These are phyloP conservation scores for Phytophthora pini DNA, from an alignment of 352 stramenopile species.

Conservation along the genomic window DNA sequence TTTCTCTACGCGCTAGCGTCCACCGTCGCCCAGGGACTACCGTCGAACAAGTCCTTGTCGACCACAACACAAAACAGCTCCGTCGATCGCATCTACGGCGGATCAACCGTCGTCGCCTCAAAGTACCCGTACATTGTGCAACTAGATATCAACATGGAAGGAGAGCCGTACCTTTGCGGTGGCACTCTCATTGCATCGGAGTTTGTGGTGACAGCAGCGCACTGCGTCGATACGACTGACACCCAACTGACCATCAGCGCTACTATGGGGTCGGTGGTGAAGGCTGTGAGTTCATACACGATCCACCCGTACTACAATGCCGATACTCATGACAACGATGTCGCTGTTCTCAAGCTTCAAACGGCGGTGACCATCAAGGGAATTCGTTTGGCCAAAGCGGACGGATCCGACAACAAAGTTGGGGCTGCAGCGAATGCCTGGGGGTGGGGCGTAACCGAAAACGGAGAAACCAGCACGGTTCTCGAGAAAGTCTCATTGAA, in stretches of 20 bases:
- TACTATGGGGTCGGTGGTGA: background rate
- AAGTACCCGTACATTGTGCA: conserved; percentile 6
- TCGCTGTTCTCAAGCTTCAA: conserved; percentile 53
- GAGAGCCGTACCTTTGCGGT: conserved; percentile 52
- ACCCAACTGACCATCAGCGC: no score
- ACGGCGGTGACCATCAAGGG: conserved; percentile 28
- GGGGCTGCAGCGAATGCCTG: conserved; percentile 46
- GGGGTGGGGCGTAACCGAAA: conserved; percentile 53
- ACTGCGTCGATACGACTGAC: conserved; percentile 47
- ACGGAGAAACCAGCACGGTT: conserved; percentile 12
- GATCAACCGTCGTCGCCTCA: background rate
- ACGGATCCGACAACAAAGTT: conserved; percentile 44
- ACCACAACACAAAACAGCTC: no score
- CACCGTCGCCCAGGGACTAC: no score
- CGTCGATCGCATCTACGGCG: conserved; percentile 6
- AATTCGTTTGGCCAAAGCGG: conserved; percentile 24
- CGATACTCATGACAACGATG: conserved; percentile 13
- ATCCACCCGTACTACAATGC: no score
- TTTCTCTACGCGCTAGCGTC: no score
- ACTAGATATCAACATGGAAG: background rate
- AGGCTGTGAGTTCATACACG: conserved; percentile 5
- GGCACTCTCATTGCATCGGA: conserved; percentile 23
- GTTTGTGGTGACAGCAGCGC: conserved; percentile 64
- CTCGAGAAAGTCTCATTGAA: conserved; percentile 49
- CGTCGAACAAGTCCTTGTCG: no score